Evolutionary conservation across 2,329 filamentous ascomycete genomes (phyloP).

Genomic region (Chrysosporium keratinophilum): DNA sequence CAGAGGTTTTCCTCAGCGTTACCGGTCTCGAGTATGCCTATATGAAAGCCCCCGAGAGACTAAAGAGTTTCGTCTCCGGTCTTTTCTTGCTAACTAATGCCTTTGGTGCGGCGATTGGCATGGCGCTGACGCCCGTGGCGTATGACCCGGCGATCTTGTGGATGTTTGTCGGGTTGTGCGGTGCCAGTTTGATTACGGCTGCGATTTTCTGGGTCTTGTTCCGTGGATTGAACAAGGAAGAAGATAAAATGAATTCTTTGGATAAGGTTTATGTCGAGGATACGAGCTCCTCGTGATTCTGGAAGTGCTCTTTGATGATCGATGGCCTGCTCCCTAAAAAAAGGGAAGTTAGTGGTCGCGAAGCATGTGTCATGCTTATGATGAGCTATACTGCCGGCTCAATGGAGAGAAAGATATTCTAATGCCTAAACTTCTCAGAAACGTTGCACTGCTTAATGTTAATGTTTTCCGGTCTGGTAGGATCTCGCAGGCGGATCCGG

Average conservation of each 20-base stretch:
- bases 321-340: no score
- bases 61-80: constrained; percentile 53
- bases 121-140: constrained; percentile 50
- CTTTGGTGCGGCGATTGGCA: constrained; percentile 48
- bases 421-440: no score
- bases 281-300: background rate
- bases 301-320: no score
- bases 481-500: no score
- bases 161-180: constrained; percentile 53
- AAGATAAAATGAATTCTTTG: constrained; percentile 43
- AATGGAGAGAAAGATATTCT: no score
- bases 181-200: constrained; percentile 40
- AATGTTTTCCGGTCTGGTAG: no score
- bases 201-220: constrained; percentile 45
- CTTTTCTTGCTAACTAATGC: constrained; percentile 49
- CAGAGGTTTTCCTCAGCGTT: constrained; percentile 53
- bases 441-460: no score
- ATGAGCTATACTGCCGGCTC: no score
- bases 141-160: constrained; percentile 55
- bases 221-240: constrained; percentile 38
- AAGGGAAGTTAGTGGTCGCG: no score
- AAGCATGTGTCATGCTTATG: no score
- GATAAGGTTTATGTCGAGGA: constrained; percentile 28
- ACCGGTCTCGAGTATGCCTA: constrained; percentile 62
- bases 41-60: constrained; percentile 58